A percentile compares a stretch with the other conserved stretches of the same genome.
These are phyloP conservation scores for Hortiboletus campestris DNA, from an alignment of 768 basidiomycete species.

Conservation along the genomic window DNA sequence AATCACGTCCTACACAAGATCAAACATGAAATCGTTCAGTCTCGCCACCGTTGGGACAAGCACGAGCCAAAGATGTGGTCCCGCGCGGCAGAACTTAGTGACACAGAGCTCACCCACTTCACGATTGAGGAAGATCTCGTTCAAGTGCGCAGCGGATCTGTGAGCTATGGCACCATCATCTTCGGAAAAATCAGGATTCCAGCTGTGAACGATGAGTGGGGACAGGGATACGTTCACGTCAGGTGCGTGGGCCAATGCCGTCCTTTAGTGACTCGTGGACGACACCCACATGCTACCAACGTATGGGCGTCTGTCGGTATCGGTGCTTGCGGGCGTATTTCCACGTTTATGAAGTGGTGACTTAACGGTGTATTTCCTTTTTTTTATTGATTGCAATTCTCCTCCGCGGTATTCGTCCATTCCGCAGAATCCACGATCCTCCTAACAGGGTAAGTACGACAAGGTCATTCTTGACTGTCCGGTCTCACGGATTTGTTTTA, in stretches of 20 bases:
- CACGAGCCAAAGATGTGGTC: constrained; percentile 65
- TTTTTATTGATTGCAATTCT: not conserved
- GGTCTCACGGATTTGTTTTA: constrained; percentile 8
- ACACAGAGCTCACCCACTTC: constrained; percentile 53
- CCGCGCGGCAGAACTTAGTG: constrained; percentile 49
- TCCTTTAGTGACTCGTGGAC: not conserved
- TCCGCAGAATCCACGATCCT: constrained; percentile 67
- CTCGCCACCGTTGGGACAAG: constrained; percentile 67
- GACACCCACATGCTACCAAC: constrained; percentile 1
- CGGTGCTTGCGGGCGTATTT: constrained; percentile 4
- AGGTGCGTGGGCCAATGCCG: constrained; percentile 43
- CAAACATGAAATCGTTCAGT: constrained; percentile 64
- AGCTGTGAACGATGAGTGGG: constrained; percentile 56
- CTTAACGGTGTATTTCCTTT: constrained; percentile 9
- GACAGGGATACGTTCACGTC: constrained; percentile 68
- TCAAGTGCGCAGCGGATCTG: constrained; percentile 50
- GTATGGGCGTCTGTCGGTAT: constrained; percentile 10
- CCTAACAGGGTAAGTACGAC: constrained; percentile 55
- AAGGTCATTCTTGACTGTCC: not conserved
- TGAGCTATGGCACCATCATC: constrained; percentile 69
- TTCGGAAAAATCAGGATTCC: constrained; percentile 76
- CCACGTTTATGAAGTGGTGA: constrained; percentile 5
- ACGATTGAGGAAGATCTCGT: constrained; percentile 45
- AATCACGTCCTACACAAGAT: constrained; percentile 49
- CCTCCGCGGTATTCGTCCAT: not conserved